A percentile compares a stretch with the other conserved stretches of the same genome.
Evolutionary conservation across 2,329 filamentous ascomycete species (phyloP).

Genomic region (Ampelomyces quisqualis): DNA sequence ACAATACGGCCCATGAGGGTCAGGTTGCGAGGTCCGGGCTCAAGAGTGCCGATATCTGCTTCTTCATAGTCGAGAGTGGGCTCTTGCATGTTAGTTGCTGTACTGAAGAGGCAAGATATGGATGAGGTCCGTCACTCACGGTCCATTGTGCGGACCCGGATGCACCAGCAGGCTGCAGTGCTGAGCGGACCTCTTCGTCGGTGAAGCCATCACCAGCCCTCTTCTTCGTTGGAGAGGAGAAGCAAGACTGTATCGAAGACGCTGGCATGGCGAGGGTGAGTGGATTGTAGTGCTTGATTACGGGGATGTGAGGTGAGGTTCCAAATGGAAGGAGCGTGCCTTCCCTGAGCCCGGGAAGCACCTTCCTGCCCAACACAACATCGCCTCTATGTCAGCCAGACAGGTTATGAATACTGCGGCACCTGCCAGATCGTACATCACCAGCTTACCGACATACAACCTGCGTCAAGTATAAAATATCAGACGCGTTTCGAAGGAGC

Average conservation of each 20-base stretch:
- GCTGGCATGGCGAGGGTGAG: slow-evolving; percentile 32
- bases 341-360: slow-evolving; percentile 1
- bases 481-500: too few species aligned
- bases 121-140: slow-evolving; percentile 3
- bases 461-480: too few species aligned
- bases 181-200: slow-evolving; percentile 47
- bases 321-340: slow-evolving; percentile 11
- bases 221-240: slow-evolving; percentile 32
- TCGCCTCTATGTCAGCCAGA: not conserved
- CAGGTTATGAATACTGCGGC: too few species aligned
- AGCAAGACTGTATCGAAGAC: slow-evolving; percentile 50
- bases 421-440: too few species aligned
- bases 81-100: slow-evolving; percentile 34
- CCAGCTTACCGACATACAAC: not conserved
- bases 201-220: slow-evolving; percentile 61
- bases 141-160: slow-evolving; percentile 26
- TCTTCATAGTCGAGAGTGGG: slow-evolving; percentile 53
- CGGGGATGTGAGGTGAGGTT: slow-evolving; percentile 5
- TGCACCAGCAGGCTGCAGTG: slow-evolving; percentile 37
- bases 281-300: not conserved
- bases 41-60: slow-evolving; percentile 50
- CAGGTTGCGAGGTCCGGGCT: slow-evolving; percentile 54
- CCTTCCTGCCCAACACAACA: not conserved
- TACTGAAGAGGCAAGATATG: not conserved
- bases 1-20: slow-evolving; percentile 58